A percentile compares a stretch with the other conserved stretches of the same genome.
Conservation (phyloP, 179 eudicot genomes). For the Silene coronaria region DNA sequence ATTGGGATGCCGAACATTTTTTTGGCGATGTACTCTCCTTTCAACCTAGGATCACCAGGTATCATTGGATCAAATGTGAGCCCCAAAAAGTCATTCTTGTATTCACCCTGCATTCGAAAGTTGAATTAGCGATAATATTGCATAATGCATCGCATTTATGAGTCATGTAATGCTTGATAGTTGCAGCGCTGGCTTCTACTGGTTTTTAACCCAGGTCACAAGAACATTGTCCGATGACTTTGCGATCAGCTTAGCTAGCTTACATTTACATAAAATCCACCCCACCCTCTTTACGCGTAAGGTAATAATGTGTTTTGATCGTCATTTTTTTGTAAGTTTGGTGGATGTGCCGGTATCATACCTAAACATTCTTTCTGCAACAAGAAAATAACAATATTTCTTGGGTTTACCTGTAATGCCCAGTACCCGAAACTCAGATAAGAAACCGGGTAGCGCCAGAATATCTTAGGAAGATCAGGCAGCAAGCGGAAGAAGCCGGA, state of each 20-base stretch:
- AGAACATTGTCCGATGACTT: too few species aligned
- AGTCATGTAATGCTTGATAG: too few species aligned
- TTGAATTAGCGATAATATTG: slow-evolving; percentile 3
- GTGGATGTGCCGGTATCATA: too few species aligned
- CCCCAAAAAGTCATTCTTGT: slow-evolving; percentile 84
- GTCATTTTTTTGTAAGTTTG: too few species aligned
- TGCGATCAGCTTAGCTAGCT: too few species aligned
- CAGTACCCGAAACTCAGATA: slow-evolving; percentile 73
- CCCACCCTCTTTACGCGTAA: too few species aligned
- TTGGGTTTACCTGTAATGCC: slow-evolving; percentile 68
- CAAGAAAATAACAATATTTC: not conserved
- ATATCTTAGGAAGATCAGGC: slow-evolving; percentile 72
- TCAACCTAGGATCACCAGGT: slow-evolving; percentile 56
- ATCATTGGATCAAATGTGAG: slow-evolving; percentile 58
- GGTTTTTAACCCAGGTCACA: not conserved
- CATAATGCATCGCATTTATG: not conserved
- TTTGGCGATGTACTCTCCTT: slow-evolving; percentile 42
- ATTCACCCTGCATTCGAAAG: slow-evolving; percentile 47
- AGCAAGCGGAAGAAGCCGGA: slow-evolving; percentile 81
- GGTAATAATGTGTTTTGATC: too few species aligned
- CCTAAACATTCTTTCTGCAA: not conserved
- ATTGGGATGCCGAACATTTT: slow-evolving; percentile 42
- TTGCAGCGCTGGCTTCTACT: not conserved
- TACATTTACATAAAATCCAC: too few species aligned
- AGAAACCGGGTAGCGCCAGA: slow-evolving; percentile 90